phyloP scores from a whole-genome alignment of 805 yeast species.

The Ogataea trehalophila region DNA sequence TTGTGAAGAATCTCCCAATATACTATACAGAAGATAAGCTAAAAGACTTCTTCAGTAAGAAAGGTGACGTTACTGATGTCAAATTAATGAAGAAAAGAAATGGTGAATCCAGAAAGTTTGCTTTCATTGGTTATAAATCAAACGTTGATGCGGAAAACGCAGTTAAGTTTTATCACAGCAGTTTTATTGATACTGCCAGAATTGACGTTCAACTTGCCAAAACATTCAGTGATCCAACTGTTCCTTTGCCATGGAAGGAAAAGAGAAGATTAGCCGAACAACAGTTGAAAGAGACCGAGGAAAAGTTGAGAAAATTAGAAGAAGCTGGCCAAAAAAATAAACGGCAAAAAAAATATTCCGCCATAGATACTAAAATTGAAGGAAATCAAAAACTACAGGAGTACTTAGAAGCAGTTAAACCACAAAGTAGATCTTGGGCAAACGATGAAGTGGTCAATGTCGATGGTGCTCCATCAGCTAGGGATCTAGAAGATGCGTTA shows the following conservation, averaged over 20 bases:
- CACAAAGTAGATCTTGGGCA: conserved; percentile 74
- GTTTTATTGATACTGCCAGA: conserved; percentile 79
- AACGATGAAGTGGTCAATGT: conserved; percentile 51
- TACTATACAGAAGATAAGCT: conserved; percentile 73
- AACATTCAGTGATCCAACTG: conserved; percentile 76
- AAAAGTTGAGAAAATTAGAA: conserved; percentile 43
- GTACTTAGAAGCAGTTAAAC: conserved; percentile 78
- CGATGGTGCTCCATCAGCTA: conserved; percentile 40
- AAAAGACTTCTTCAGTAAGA: conserved; percentile 51
- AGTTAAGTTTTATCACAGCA: conserved; percentile 64
- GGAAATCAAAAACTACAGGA: conserved; percentile 69
- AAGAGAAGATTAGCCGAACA: conserved; percentile 48
- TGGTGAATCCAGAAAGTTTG: conserved; percentile 90
- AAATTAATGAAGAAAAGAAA: conserved; percentile 73
- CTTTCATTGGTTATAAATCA: conserved; percentile 83
- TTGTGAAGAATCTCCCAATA: conserved; percentile 83
- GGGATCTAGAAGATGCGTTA: conserved; percentile 40
- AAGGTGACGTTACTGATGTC: conserved; percentile 77
- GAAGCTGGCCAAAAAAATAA: conserved; percentile 41
- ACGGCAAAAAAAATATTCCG: conserved; percentile 31
- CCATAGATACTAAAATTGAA: conserved; percentile 57
- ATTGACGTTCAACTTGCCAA: conserved; percentile 80
- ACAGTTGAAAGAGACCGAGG: conserved; percentile 44
- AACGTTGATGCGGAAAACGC: conserved; percentile 73
- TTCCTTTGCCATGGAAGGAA: conserved; percentile 62